Evolutionary conservation across 768 basidiomycete species (phyloP), one percentile per base, ranked within the genome.

Genomic region (Termitomyces sp.): DNA sequence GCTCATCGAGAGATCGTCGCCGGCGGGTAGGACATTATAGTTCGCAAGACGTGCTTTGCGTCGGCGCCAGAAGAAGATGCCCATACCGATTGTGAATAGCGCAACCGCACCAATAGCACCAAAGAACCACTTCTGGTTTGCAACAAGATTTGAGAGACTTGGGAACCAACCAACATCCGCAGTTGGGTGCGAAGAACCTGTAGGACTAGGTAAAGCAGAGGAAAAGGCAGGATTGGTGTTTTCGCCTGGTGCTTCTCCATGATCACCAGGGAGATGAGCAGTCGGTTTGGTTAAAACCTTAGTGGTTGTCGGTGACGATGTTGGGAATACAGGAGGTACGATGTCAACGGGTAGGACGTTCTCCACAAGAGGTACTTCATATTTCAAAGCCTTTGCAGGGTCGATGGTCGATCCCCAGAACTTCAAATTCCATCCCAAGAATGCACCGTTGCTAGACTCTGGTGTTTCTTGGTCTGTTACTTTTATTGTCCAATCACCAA

Each of bases 371-470:
- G 85, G 82, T 6, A 89, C 76, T 51, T 83, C 78, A 65, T 83
- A 96, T 44, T 78, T 77, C 60, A 76, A 78, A 17, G 86, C 84
- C 61, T 82, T 79, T 4, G 80, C 67, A 1, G 92, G 74, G 69
- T 98, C 92, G 49, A 90, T 80, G 25, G 85, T 77, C 32, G 90
- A 86, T 19, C 97, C 97, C 92, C 93, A 99, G 40, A 99, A 81
- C 57, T 87, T 84, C 75, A 98, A 86, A 54, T 86, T 87, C 96
- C 95, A 99, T 17, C 91, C 90, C 37, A 93, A 77, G 77, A 99
- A 94, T 8, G 75, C 75, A 42, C 85, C 85, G 44, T 81, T 84
- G 59, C 81, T 76, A 1, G 69, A 68, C 11, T 77, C 71, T n/a
- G 65, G 57, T 17, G 82, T 85, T 41, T 77, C 76, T 64, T 89